Conservation (phyloP, 192 early-diverging fungal species). For the Geranomyces michiganensis region DNA sequence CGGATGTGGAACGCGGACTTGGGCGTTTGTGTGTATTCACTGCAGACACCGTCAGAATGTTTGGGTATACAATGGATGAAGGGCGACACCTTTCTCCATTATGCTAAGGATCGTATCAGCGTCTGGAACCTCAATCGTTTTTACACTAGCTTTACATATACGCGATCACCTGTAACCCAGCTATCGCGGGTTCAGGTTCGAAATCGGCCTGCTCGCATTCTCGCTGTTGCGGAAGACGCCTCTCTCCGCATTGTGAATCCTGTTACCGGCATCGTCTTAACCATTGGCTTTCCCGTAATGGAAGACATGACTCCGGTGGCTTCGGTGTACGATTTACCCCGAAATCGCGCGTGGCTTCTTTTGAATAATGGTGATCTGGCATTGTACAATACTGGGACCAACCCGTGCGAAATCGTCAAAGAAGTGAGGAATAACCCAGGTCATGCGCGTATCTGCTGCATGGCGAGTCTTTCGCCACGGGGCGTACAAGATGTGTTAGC, state of each 20-base stretch:
- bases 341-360: slow-evolving; percentile 49
- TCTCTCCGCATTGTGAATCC: slow-evolving; percentile 50
- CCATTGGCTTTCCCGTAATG: slow-evolving; percentile 54
- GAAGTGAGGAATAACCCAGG: slow-evolving; percentile 38
- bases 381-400: slow-evolving; percentile 43
- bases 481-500: neutral
- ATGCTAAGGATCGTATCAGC: slow-evolving; percentile 41
- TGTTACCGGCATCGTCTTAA: slow-evolving; percentile 47
- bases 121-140: slow-evolving; percentile 55
- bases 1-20: slow-evolving; percentile 56
- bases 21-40: slow-evolving; percentile 44
- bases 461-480: slow-evolving; percentile 34
- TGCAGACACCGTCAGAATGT: slow-evolving; percentile 50
- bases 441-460: slow-evolving; percentile 36
- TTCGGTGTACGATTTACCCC: slow-evolving; percentile 44
- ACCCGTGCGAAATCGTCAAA: slow-evolving; percentile 47
- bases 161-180: slow-evolving; percentile 26
- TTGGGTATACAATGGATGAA: slow-evolving; percentile 56
- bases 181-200: slow-evolving; percentile 25
- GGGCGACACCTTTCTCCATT: slow-evolving; percentile 45
- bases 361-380: slow-evolving; percentile 44
- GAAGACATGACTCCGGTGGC: slow-evolving; percentile 31
- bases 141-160: slow-evolving; percentile 44
- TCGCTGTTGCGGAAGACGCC: slow-evolving; percentile 44
- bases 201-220: slow-evolving; percentile 38